These are phyloP conservation scores for Colletotrichum gloeosporioides DNA, from an alignment of 2,329 filamentous ascomycete species.

Conservation along the genomic window DNA sequence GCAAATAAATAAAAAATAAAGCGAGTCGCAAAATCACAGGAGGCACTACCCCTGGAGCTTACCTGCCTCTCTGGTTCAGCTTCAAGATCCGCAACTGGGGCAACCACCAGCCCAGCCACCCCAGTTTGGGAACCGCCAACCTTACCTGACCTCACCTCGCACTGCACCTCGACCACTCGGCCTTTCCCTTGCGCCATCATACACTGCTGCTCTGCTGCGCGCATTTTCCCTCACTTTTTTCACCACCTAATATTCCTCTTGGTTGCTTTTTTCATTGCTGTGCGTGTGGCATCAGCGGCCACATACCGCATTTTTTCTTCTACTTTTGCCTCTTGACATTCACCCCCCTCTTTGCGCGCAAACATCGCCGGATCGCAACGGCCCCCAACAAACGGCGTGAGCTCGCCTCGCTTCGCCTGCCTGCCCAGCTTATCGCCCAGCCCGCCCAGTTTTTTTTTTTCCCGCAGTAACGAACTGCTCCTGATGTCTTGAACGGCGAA, in stretches of 20 bases:
- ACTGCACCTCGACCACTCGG: constrained; percentile 1
- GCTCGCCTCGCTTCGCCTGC: constrained; percentile 1
- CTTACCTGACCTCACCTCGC: background rate
- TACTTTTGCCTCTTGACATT: background rate
- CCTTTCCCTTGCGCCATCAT: constrained; percentile 6
- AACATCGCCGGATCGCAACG: constrained; percentile 16
- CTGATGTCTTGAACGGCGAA: constrained; percentile 21
- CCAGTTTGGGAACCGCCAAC: constrained; percentile 17
- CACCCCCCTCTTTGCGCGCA: background rate
- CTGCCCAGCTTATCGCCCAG: constrained; percentile 14
- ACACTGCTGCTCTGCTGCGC: background rate
- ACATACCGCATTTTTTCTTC: background rate
- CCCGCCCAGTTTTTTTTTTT: constrained; percentile 17
- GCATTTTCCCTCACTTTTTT: background rate
- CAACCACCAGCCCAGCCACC: constrained; percentile 18
- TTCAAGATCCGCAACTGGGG: constrained; percentile 17
- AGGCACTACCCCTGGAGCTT: constrained; percentile 3
- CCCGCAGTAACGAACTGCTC: constrained; percentile 19
- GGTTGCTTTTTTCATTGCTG: constrained; percentile 9
- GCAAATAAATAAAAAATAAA: background rate
- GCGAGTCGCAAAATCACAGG: background rate
- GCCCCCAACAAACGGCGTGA: background rate
- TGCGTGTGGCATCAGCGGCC: constrained; percentile 10
- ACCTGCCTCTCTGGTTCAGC: constrained; percentile 11
- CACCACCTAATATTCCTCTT: background rate